phyloP scores from a whole-genome alignment of 805 yeast species.

The Candida endomychidarum region DNA sequence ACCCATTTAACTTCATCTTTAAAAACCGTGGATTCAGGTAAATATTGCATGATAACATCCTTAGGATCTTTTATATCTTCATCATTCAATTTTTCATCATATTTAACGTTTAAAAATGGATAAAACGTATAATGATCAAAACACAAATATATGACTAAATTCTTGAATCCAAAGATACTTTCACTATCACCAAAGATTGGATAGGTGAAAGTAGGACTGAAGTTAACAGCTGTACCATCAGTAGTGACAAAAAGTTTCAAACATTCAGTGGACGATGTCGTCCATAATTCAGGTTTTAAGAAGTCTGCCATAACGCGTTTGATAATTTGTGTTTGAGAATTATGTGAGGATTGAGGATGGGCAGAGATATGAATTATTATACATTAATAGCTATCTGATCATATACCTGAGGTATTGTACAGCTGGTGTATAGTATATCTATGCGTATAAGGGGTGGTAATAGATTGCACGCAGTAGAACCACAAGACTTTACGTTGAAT shows the following conservation, averaged over 20 bases:
- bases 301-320: constrained; percentile 13
- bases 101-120: constrained; percentile 68
- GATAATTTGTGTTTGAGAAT: too few relatives aligned
- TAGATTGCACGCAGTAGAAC: too few relatives aligned
- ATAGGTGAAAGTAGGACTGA: constrained; percentile 81
- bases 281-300: constrained; percentile 72
- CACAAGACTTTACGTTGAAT: too few relatives aligned
- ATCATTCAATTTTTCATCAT: constrained; percentile 50
- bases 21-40: constrained; percentile 61
- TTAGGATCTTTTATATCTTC: constrained; percentile 61
- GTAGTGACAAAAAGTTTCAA: constrained; percentile 57
- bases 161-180: constrained; percentile 79
- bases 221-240: constrained; percentile 54
- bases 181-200: constrained; percentile 94
- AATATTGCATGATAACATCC: constrained; percentile 49
- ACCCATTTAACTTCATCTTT: constrained; percentile 73
- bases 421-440: too few relatives aligned
- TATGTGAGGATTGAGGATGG: too few relatives aligned
- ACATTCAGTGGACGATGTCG: constrained; percentile 68
- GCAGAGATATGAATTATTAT: too few relatives aligned
- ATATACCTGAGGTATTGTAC: too few relatives aligned
- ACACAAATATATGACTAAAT: constrained; percentile 59
- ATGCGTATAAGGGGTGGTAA: too few relatives aligned
- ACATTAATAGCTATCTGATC: too few relatives aligned
- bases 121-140: constrained; percentile 74